Evolutionary conservation across 2,329 filamentous ascomycete genomes (phyloP), one percentile per base, ranked within the genome.

Genomic region (Alternaria angustiovoidea): DNA sequence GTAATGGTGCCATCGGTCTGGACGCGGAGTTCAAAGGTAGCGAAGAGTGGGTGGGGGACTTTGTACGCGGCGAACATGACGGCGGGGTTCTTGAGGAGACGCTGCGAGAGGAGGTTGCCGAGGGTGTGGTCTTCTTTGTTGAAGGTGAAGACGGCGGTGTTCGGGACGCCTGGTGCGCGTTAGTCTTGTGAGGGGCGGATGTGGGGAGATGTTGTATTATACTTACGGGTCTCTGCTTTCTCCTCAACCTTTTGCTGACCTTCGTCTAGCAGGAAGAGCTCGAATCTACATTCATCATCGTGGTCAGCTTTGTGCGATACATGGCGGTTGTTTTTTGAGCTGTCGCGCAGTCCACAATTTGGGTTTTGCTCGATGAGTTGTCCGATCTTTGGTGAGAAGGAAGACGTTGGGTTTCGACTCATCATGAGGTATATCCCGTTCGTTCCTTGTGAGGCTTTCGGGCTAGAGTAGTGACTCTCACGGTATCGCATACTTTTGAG

Each of bases 111-210:
- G 57, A 99, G 86, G 79, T 99, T 97, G 71, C 90, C 95, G 26
- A 99, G 87, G 1, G 94, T 97, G 81, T 97, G 94, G 72, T 99
- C 95, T 79, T 99, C 95, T 80, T 97, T 98, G 81, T 93, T 92
- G 81, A 99, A 89, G 60, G 92, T 89, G 82, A 99, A 99, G 80
- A 97, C 91, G 9, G 93, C 91, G n/a, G 92, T 93, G 78, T 97
- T 96, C 22, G 94, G 92, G 77, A 96, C 93, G 75, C 93, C 93
- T 95, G 55, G 56, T n/a, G 49, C 8, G 18, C 8, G 18, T 41
- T 60, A 44, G 24, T 63, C n/a, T 22, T 22, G 9, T 18, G 59
- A 56, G 16, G 9, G 12, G 41, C 39, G 51, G 12, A 44, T n/a
- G 46, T 36, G 41, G 18, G 32, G 44, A n/a, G 14, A 48, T 54